Base-by-base conservation (phyloP, 2,329 filamentous ascomycete species). In the Tricladium varicosporioides region DNA sequence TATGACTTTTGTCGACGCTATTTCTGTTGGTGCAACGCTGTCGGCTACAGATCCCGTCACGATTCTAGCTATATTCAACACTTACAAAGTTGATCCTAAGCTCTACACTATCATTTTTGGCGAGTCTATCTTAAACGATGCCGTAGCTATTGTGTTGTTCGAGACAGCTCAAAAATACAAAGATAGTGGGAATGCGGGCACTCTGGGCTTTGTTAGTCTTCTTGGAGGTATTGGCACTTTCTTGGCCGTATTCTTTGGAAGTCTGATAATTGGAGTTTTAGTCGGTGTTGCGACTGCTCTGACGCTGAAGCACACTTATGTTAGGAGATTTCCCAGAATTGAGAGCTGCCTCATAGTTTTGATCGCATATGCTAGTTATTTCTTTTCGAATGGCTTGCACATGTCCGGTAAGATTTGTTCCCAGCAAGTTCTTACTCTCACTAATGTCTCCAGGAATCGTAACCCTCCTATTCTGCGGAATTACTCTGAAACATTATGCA, bases 51-150 rank as follows among this genome's bases (percentile, higher is more conserved):
- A 99, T 70, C 94, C 94, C 0, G 93, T 99, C 58, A 99, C 94
- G 0, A 97, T 99, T 67, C 80, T 99, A 53, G 94, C 94, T 71
- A 99, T 99, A 66, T 99, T 99, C 83, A 97, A 97, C 73, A 89
- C 94, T 1, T 99, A 97, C 83, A 97, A 97, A 75, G 94, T 99
- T 67, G 94, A 99, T 69, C 94, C 94, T 2, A 97, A 97, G 75
- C 83, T 99, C 15, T 99, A 99, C 76, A 99, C 94, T 31, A 87
- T 99, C 72, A 99, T 99, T 65, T 99, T 99, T 73, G 94, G 94
- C 71, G 94, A 99, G 76, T 96, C 93, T 7, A 97, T 99, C 59
- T 78, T 99, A 55, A 99, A 99, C 72, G 94, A 99, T 77, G 94
- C 94, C 46, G 93, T 99, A 69, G 94, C 94, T 63, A 99, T 99